These are phyloP conservation scores for Chlorencoelia australis DNA, from an alignment of 2,329 filamentous ascomycete species.

Conservation along the genomic window DNA sequence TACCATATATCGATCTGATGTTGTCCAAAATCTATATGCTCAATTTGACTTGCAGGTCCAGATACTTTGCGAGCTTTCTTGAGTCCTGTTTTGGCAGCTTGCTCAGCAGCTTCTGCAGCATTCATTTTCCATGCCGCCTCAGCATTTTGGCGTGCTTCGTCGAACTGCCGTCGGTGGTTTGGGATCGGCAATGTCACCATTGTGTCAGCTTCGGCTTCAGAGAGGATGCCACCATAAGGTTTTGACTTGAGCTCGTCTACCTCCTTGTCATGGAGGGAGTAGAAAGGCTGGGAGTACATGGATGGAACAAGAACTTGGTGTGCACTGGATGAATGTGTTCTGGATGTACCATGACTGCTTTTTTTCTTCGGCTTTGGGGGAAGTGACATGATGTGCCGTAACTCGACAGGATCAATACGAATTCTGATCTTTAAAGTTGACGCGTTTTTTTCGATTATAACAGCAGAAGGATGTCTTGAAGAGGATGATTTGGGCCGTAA, in stretches of 20 bases:
- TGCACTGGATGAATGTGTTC: constrained; percentile 30
- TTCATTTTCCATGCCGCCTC: constrained; percentile 84
- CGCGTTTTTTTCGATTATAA: constrained; percentile 28
- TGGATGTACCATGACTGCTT: constrained; percentile 31
- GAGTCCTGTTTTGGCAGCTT: constrained; percentile 52
- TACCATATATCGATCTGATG: constrained; percentile 99
- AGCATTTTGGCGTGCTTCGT: constrained; percentile 79
- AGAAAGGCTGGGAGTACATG: constrained; percentile 24
- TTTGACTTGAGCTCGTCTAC: constrained; percentile 83
- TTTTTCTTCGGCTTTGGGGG: constrained; percentile 50
- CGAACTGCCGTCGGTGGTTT: constrained; percentile 76
- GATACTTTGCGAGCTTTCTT: constrained; percentile 64
- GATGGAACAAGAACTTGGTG: constrained; percentile 3
- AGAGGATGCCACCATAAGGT: constrained; percentile 89
- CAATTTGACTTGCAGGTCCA: constrained; percentile 91
- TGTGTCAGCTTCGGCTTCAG: constrained; percentile 82
- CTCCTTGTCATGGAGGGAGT: constrained; percentile 78
- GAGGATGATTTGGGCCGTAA: constrained; percentile 39
- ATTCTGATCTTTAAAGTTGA: constrained; percentile 45
- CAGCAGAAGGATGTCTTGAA: constrained; percentile 31
- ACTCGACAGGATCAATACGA: constrained; percentile 43
- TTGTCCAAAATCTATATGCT: constrained; percentile 95
- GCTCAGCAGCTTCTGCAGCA: constrained; percentile 51
- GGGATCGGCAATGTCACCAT: constrained; percentile 74
- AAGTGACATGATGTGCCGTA: constrained; percentile 49